Conservation (phyloP, 2,329 filamentous ascomycete species). For the Trichoderma sp. region DNA sequence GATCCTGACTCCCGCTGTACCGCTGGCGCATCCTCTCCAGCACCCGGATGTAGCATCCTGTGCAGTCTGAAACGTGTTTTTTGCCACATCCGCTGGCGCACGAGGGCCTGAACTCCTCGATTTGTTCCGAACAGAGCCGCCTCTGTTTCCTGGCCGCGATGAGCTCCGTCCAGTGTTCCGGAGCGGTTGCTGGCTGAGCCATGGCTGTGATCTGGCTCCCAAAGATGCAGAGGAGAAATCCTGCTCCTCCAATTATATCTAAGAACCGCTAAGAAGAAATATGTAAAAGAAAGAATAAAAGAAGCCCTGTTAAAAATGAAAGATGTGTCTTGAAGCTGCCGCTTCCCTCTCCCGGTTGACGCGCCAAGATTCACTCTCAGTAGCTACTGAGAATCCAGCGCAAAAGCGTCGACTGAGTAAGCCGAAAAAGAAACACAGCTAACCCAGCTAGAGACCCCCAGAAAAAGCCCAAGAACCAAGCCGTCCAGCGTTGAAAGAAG, state of each 20-base stretch:
- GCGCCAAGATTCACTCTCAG: neutral
- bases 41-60: slow-evolving; percentile 52
- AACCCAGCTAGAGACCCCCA: neutral
- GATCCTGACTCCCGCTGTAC: slow-evolving; percentile 42
- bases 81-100: slow-evolving; percentile 51
- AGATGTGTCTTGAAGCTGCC: neutral
- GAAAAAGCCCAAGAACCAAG: neutral
- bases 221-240: neutral
- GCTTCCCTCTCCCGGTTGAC: neutral
- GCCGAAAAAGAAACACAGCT: slow-evolving; percentile 16
- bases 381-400: neutral
- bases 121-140: slow-evolving; percentile 46
- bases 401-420: slow-evolving; percentile 4
- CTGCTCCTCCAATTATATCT: neutral
- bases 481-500: neutral
- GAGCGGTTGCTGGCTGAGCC: slow-evolving; percentile 34
- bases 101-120: slow-evolving; percentile 48
- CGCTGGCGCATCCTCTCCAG: slow-evolving; percentile 50
- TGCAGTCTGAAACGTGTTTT: slow-evolving; percentile 50
- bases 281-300: neutral
- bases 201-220: slow-evolving; percentile 1
- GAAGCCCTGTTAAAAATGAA: neutral
- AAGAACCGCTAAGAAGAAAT: neutral
- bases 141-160: slow-evolving; percentile 40
- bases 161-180: slow-evolving; percentile 48